phyloP scores from a whole-genome alignment of 176 grass and related monocot species.

The Oryza officinalis region DNA sequence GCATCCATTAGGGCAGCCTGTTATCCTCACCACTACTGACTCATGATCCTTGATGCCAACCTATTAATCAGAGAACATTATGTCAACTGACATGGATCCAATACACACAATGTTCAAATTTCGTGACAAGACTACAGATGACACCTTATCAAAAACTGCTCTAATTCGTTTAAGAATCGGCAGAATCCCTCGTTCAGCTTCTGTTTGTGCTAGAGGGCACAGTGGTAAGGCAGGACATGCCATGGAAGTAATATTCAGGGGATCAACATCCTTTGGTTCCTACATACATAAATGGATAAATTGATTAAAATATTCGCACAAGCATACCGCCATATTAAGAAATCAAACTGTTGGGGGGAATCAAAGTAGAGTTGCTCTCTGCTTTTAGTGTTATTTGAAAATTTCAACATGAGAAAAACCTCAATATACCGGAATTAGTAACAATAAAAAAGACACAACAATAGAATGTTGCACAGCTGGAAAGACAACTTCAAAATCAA shows the following conservation, averaged over 20 bases:
- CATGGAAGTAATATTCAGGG: constrained; percentile 89
- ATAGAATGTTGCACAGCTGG: not conserved
- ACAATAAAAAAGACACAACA: not conserved
- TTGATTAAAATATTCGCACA: constrained; percentile 22
- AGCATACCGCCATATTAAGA: not conserved
- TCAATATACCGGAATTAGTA: not conserved
- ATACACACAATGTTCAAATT: not conserved
- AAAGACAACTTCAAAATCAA: constrained; percentile 1
- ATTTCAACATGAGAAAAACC: not conserved
- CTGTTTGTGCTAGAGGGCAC: constrained; percentile 89
- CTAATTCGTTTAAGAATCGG: constrained; percentile 82
- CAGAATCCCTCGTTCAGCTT: constrained; percentile 95
- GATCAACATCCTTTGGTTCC: constrained; percentile 85
- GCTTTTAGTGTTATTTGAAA: not conserved
- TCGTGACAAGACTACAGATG: not conserved
- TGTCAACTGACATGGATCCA: not conserved
- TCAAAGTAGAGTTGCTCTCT: not conserved
- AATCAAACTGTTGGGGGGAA: not conserved
- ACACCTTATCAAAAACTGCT: constrained; percentile 85
- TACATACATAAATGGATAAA: constrained; percentile 40
- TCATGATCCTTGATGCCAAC: constrained; percentile 73
- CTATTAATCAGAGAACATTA: constrained; percentile 44
- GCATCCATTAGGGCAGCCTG: constrained; percentile 96
- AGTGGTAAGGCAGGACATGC: constrained; percentile 91
- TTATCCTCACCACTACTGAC: constrained; percentile 87